These are phyloP conservation scores for Hypomyces rosellus DNA, from an alignment of 2,329 filamentous ascomycete genomes.

Conservation along the genomic window DNA sequence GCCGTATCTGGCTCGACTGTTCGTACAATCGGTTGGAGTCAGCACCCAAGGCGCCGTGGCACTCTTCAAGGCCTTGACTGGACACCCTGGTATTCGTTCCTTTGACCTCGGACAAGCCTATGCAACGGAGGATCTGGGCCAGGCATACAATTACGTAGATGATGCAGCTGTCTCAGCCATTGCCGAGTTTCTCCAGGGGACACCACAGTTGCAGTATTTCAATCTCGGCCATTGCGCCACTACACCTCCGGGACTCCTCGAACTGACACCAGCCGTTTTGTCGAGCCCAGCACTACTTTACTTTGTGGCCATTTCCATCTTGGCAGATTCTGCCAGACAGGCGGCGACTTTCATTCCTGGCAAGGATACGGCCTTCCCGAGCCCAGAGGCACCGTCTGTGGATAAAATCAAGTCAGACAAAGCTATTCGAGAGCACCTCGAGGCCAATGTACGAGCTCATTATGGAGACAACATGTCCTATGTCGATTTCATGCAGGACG, in stretches of 20 bases:
- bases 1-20: constrained; percentile 29
- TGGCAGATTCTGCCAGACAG: constrained; percentile 21
- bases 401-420: constrained; percentile 22
- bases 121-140: constrained; percentile 38
- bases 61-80: constrained; percentile 30
- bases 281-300: constrained; percentile 29
- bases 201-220: constrained; percentile 32
- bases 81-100: constrained; percentile 29
- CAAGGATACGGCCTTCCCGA: constrained; percentile 18
- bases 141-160: constrained; percentile 42
- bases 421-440: constrained; percentile 23
- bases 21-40: constrained; percentile 39
- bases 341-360: constrained; percentile 25
- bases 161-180: constrained; percentile 30
- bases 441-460: constrained; percentile 23
- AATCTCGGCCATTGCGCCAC: constrained; percentile 35
- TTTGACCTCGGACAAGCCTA: constrained; percentile 42
- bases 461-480: constrained; percentile 28
- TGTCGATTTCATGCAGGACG: constrained; percentile 26
- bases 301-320: constrained; percentile 31
- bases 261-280: constrained; percentile 24
- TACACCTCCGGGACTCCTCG: constrained; percentile 21
- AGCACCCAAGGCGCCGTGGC: constrained; percentile 32
- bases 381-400: constrained; percentile 18
- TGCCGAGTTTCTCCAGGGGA: constrained; percentile 25